A percentile compares a stretch with the other conserved stretches of the same genome.
Evolutionary conservation across 352 stramenopile genomes (phyloP).

Genomic region (Globisporangium nagaii): DNA sequence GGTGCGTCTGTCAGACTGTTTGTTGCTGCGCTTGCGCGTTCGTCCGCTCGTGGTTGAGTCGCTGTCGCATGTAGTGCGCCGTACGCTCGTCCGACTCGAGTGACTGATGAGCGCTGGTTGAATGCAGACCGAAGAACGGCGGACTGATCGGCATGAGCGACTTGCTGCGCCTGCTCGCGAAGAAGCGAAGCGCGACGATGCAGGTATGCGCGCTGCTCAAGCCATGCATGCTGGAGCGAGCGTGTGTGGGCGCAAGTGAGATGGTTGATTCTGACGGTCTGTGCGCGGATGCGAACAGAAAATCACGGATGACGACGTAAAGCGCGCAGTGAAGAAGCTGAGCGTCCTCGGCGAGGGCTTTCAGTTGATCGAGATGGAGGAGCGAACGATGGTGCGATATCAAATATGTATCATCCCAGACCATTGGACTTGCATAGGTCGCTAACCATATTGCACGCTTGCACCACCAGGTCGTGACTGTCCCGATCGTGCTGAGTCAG

Average conservation of each 20-base stretch:
- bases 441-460: no score
- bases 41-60: no score
- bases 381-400: slow-evolving; percentile 86
- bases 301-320: slow-evolving; percentile 91
- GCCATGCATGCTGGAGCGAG: not conserved
- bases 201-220: slow-evolving; percentile 22
- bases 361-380: slow-evolving; percentile 90
- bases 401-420: no score
- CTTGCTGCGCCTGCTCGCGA: slow-evolving; percentile 60
- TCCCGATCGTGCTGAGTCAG: slow-evolving; percentile 92
- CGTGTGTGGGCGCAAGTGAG: no score
- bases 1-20: slow-evolving; percentile 19
- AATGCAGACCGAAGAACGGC: slow-evolving; percentile 68
- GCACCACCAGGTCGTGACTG: slow-evolving; percentile 83
- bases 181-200: slow-evolving; percentile 56
- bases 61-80: no score
- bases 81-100: no score
- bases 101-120: no score
- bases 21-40: not conserved
- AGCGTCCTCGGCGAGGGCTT: slow-evolving; percentile 92
- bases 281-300: slow-evolving; percentile 31
- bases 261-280: no score
- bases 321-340: slow-evolving; percentile 94
- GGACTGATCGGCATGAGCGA: slow-evolving; percentile 80
- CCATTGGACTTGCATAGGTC: no score